Evolutionary conservation across 2,329 filamentous ascomycete genomes (phyloP), one percentile per base, ranked within the genome.

Genomic region (Ophiocordyceps sinensis): DNA sequence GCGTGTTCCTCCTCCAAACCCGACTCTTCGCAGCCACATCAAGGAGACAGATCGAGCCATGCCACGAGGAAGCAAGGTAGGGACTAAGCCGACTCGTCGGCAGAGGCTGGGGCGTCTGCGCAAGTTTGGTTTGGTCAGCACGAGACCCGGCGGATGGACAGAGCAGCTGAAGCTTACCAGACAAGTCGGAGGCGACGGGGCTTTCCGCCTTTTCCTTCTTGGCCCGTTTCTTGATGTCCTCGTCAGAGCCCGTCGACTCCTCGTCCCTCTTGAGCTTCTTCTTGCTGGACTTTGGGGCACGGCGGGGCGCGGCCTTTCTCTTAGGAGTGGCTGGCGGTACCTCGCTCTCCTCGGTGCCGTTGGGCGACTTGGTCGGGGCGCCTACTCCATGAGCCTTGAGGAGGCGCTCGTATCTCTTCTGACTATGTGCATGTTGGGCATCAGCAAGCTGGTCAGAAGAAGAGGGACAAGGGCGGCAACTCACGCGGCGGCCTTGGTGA

Each of bases 401-500:
- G 53, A 84, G 67, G 28, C 79, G 72, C 57, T 80, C 75, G 51
- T 79, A 83, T 49, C 79, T 66, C 59, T 83, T 83, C 46, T 77
- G 72, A 2, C 79, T 83, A 51, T 45, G 7, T 28, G 43, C 15
- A 6, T 28, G 28, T 14, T 31, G 21, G 38, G 10, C 26, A 10
- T 30, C 4, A 13, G 28, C 30, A 3, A n/a, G 4, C 3, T 17
- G 17, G 4, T 7, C 11, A 15, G 5, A 3, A 14, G 40, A 19
- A 32, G 31, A 28, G 29, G 29, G 5, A 32, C 30, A 28, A 29
- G 31, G 19, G 21, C 12, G n/a, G 3, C 10, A 15, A 71, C 79
- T 68, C 70, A 85, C 81, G 79, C 80, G 19, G 81, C 81, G 13
- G 71, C 78, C 59, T 81, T 82, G 57, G 62, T 67, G 29, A 79